Percentiles rank a stretch among this genome's conserved stretches.
These are phyloP conservation scores for Carex parvula DNA, from an alignment of 176 grass and related monocot genomes.

Conservation along the genomic window DNA sequence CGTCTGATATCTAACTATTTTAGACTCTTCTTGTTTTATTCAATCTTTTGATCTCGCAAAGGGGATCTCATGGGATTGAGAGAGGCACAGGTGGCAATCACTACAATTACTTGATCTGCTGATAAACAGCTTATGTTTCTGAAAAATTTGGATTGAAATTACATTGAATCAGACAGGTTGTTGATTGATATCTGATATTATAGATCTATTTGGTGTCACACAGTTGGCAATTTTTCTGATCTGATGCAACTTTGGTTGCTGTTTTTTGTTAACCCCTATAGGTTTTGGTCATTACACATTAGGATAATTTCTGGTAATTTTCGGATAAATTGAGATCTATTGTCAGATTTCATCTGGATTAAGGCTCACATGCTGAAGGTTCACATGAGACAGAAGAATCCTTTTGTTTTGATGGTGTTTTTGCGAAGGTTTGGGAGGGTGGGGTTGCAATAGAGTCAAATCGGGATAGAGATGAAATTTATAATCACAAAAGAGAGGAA, in stretches of 20 bases:
- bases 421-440: no score
- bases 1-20: not conserved
- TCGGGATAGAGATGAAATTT: not conserved
- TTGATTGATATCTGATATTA: not conserved
- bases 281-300: not conserved
- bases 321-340: not conserved
- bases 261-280: not conserved
- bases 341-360: not conserved
- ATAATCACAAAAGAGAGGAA: not conserved
- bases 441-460: not conserved
- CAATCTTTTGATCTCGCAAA: not conserved
- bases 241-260: not conserved
- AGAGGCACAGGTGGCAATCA: not conserved
- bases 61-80: conserved; percentile 3
- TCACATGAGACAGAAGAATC: not conserved
- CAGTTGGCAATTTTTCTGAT: not conserved
- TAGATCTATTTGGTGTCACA: not conserved
- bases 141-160: not conserved
- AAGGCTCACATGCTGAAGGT: not conserved
- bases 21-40: not conserved
- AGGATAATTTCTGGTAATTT: not conserved
- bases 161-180: not conserved
- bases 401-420: not conserved
- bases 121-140: not conserved
- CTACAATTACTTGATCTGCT: not conserved